Evolutionary conservation across 441 rosid genomes (phyloP), one percentile per base, ranked within the genome.

Genomic region (Populus tomentosa): DNA sequence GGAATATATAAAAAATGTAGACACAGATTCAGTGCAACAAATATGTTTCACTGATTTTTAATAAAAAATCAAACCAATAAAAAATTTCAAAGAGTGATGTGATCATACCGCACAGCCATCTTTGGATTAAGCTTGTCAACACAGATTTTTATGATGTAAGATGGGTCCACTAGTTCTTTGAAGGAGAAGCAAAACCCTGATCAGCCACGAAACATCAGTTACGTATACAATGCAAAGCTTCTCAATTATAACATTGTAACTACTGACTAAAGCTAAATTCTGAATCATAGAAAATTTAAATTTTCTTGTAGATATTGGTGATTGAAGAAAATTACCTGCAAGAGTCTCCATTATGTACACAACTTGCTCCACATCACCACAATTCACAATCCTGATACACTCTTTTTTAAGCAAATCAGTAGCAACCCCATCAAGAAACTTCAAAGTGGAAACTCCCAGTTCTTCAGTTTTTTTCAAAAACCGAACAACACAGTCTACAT

Each of bases 321-420:
- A 16, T 50, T 50, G 20, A 50, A 16, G 59, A 50, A 16, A 50
- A 4, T 80, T 80, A 95, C 99, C 97, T 3, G 89, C 88, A 70
- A 94, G 91, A 82, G 82, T 80, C 89, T 94, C 99, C 91, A 90
- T 80, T 69, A 91, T 82, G 35, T 84, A 87, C 78, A 92, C 83
- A 78, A 88, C 77, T 78, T 81, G 80, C 83, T 85, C 88, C 42
- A 89, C 88, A 75, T 85, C 86, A 68, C 88, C 84, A 68, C 80
- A 80, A 63, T 85, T 84, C 78, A 85, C 83, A 81, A 88, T 83
- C 75, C 90, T 86, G 35, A 82, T 80, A 81, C 92, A 92, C 70
- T 85, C 94, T 33, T 56, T 85, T 64, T 85, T 89, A 75, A 94
- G 82, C 78, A 85, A 72, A 38, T 83, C 80, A 83, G 89, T 53